Base-by-base conservation (phyloP, 2,329 filamentous ascomycete species). In the Verticillium zaregamsianum region DNA sequence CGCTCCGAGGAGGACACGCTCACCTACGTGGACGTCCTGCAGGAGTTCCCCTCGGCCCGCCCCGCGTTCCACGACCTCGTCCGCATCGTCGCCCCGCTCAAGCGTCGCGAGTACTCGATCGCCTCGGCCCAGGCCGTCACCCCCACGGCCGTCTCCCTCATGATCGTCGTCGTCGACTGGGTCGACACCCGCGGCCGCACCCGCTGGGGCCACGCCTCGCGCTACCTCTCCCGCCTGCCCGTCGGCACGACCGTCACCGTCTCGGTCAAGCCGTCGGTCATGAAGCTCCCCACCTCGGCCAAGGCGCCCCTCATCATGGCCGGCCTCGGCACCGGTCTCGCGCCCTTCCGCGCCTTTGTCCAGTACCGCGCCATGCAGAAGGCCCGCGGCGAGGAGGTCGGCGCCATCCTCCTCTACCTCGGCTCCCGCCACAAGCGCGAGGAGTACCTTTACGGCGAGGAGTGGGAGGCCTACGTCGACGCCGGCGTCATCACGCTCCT, bases 361-460 rank as follows among this genome's bases (percentile, higher is more conserved):
- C 95, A 99, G 80, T 95, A 99, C 80, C 94, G 95, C 62, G 95
- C 95, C 58, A 93, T 96, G 87, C 94, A 99, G 75, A 97, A 97
- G 81, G 89, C 92, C n/a, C 92, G 96, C 76, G 95, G 95, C 76
- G 93, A 96, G 81, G 88, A 95, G 62, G 97, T 99, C 68, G 95
- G 95, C 60, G 82, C 92, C 54, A 95, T 98, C 65, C 86, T 99
- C 59, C 81, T 99, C 63, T 99, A 98, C 84, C 94, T 99, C 82
- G 95, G 95, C 66, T 94, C 93, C 20, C 93, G 95, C 59, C 93
- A 97, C 83, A 93, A 97, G 82, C 92, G 93, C 67, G 95, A 99
- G 79, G 95, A 99, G 80, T 99, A 99, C 78, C 89, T 97, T 64
- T 99, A 98, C 73, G 95, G 95, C 65, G 95, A 99, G 77, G 95